Conservation (phyloP, 1,284 basidiomycete species). For the Vanrija sp. region DNA sequence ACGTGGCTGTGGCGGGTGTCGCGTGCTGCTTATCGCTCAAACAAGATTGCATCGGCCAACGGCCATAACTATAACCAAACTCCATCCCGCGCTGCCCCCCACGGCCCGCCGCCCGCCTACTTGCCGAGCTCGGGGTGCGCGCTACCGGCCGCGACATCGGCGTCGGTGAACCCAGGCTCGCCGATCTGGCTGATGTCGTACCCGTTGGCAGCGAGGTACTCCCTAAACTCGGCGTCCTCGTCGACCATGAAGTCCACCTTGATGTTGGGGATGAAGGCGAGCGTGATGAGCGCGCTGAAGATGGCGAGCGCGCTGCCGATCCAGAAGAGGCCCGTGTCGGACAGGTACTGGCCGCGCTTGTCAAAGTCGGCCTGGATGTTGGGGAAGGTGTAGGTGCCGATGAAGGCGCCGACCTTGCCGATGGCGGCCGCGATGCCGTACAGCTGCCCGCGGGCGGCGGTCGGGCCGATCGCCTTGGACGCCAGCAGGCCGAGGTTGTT, state of each 20-base stretch:
- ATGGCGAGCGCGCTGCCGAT: slow-evolving; percentile 62
- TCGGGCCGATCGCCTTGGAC: slow-evolving; percentile 67
- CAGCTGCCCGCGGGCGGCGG: slow-evolving; percentile 77
- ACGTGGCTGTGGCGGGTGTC: too few species aligned
- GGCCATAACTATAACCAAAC: background rate
- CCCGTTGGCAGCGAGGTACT: slow-evolving; percentile 69
- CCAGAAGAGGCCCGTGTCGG: slow-evolving; percentile 41
- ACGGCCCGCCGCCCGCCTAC: too few species aligned
- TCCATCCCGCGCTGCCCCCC: background rate
- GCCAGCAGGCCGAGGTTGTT: slow-evolving; percentile 76
- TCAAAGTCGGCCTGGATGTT: slow-evolving; percentile 56
- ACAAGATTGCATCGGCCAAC: too few species aligned
- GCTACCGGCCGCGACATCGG: background rate
- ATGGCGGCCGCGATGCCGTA: slow-evolving; percentile 80
- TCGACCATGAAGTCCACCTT: slow-evolving; percentile 70
- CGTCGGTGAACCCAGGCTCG: slow-evolving; percentile 2
- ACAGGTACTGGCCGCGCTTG: slow-evolving; percentile 21
- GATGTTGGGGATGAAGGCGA: slow-evolving; percentile 71
- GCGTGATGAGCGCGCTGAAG: slow-evolving; percentile 68
- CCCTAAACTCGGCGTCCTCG: slow-evolving; percentile 75
- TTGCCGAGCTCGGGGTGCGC: background rate
- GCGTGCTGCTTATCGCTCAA: too few species aligned
- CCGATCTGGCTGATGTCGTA: slow-evolving; percentile 48
- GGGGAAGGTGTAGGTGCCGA: slow-evolving; percentile 69
- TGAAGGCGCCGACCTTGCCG: slow-evolving; percentile 69